phyloP scores from a whole-genome alignment of 441 rosid species.

The Sinapis alba region DNA sequence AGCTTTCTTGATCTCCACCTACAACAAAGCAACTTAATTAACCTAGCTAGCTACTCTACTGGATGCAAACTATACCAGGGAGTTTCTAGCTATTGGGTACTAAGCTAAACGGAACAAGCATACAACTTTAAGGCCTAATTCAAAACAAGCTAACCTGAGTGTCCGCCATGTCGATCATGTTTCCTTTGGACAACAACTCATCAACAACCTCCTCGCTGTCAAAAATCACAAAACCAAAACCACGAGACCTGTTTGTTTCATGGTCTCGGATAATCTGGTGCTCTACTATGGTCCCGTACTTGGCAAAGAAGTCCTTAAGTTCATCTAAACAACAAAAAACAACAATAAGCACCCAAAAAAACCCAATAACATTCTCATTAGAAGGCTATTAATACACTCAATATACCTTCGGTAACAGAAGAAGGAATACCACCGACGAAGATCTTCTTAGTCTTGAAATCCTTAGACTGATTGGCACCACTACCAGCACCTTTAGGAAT shows the following conservation, averaged over 20 bases:
- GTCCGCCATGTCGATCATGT: conserved; percentile 93
- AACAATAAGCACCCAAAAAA: conserved; percentile 3
- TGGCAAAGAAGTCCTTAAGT: conserved; percentile 71
- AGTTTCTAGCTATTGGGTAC: conserved; percentile 32
- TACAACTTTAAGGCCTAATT: not conserved
- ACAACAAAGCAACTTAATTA: conserved; percentile 97
- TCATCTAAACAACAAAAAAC: conserved; percentile 54
- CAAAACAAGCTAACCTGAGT: conserved; percentile 71
- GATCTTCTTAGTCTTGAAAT: conserved; percentile 84
- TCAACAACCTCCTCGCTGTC: conserved; percentile 87
- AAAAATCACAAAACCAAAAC: conserved; percentile 89
- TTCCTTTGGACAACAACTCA: conserved; percentile 77
- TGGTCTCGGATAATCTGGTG: conserved; percentile 91
- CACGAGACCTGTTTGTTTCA: conserved; percentile 82
- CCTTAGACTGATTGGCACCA: conserved; percentile 60
- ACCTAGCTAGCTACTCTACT: conserved; percentile 64
- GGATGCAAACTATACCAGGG: conserved; percentile 49
- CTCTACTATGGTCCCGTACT: conserved; percentile 68
- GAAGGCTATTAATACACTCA: not conserved
- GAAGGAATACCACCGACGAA: conserved; percentile 94
- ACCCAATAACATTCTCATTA: not conserved
- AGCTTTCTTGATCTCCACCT: conserved; percentile 99
- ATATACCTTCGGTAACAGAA: conserved; percentile 69
- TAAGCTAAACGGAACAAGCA: conserved; percentile 14
- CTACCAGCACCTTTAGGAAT: conserved; percentile 73